These are phyloP conservation scores for Phylloporus arenicola DNA, from an alignment of 768 basidiomycete genomes.

Conservation along the genomic window DNA sequence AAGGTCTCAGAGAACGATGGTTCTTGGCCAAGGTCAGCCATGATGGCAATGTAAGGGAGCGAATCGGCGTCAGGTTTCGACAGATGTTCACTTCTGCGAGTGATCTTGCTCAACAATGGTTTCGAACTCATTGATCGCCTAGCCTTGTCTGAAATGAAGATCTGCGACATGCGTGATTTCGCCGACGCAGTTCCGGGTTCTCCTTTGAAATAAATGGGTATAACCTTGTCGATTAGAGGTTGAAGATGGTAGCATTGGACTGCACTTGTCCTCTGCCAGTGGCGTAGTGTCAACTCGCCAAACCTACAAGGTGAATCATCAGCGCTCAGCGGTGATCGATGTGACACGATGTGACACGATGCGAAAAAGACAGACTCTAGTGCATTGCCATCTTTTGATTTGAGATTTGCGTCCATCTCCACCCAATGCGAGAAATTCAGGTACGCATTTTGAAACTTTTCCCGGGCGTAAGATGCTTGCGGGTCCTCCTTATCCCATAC, in stretches of 20 bases:
- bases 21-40: conserved; percentile 8
- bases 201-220: conserved; percentile 11
- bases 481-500: background rate
- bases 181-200: no score
- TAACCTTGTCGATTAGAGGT: conserved; percentile 9
- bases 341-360: background rate
- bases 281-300: conserved; percentile 6
- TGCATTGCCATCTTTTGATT: background rate
- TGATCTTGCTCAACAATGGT: background rate
- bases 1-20: conserved; percentile 2
- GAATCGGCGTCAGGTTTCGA: background rate
- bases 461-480: background rate
- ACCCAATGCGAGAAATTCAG: conserved; percentile 14
- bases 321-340: no score
- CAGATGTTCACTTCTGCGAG: background rate
- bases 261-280: conserved; percentile 13
- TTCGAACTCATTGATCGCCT: background rate
- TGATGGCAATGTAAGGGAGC: conserved; percentile 5
- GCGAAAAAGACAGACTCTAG: background rate
- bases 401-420: conserved; percentile 8
- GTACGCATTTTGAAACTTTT: conserved; percentile 6
- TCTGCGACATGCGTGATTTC: conserved; percentile 6
- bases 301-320: background rate
- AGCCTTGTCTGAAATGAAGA: conserved; percentile 18
- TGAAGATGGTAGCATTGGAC: conserved; percentile 14